These are phyloP conservation scores for Eucalyptus shirleyi DNA, from an alignment of 345 rosid species.

Conservation along the genomic window DNA sequence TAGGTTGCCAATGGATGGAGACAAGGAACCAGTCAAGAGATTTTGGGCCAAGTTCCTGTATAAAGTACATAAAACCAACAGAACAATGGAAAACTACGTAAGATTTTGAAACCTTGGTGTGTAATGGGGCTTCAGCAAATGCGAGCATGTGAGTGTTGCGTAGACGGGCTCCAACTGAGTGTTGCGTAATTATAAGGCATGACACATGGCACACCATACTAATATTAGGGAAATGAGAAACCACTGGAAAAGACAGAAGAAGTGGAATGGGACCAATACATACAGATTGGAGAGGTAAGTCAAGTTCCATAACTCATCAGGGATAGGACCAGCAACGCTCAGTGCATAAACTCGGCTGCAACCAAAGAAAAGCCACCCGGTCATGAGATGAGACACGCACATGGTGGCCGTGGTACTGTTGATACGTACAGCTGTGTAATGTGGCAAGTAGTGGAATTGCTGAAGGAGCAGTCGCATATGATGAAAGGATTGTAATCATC, in stretches of 20 bases:
- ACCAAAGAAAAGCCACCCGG: neutral
- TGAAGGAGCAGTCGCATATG: conserved; percentile 47
- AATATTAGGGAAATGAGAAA: neutral
- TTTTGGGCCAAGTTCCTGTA: conserved; percentile 32
- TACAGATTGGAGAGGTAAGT: conserved; percentile 34
- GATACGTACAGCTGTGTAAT: conserved; percentile 17
- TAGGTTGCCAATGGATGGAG: conserved; percentile 34
- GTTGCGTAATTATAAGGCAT: neutral
- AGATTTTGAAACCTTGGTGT: neutral
- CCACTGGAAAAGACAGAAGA: neutral
- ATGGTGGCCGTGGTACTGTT: neutral
- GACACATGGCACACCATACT: neutral
- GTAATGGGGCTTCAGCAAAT: neutral
- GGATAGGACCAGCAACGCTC: conserved; percentile 20
- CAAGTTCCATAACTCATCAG: conserved; percentile 44
- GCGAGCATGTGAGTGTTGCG: neutral
- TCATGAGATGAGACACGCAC: neutral
- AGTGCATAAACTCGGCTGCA: conserved; percentile 18
- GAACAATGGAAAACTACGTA: neutral
- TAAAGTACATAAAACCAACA: conserved; percentile 10
- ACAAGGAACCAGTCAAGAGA: conserved; percentile 34
- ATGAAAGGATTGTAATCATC: conserved; percentile 30
- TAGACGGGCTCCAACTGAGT: neutral
- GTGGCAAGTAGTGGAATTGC: conserved; percentile 20
- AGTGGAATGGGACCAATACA: neutral